Conservation (phyloP, 805 yeast species). For the Scheffersomyces coipomensis region DNA sequence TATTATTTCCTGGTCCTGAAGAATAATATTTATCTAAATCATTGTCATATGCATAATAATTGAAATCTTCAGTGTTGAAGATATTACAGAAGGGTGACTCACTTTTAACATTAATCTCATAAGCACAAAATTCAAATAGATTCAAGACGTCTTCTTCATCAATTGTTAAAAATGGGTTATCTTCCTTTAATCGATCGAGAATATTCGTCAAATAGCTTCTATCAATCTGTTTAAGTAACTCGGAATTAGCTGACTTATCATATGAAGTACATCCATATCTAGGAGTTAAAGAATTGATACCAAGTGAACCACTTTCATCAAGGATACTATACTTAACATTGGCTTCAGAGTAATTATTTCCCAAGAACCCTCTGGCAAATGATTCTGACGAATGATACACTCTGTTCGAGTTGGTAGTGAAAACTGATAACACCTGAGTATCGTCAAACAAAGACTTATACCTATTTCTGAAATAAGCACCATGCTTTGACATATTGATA, state of each 20-base stretch:
- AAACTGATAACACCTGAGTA: conserved; percentile 40
- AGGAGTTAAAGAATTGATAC: conserved; percentile 57
- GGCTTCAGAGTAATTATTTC: conserved; percentile 31
- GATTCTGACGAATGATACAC: conserved; percentile 49
- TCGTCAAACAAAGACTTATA: conserved; percentile 45
- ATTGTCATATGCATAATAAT: conserved; percentile 54
- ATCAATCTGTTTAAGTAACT: conserved; percentile 22
- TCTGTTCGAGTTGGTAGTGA: conserved; percentile 49
- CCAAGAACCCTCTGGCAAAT: conserved; percentile 57
- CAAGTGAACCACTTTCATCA: conserved; percentile 44
- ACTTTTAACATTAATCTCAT: conserved; percentile 67
- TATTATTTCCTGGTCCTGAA: conserved; percentile 58
- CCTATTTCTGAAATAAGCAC: conserved; percentile 40
- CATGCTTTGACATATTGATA: conserved; percentile 40
- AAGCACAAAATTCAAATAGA: conserved; percentile 64
- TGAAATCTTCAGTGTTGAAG: conserved; percentile 62
- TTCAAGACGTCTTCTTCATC: conserved; percentile 47
- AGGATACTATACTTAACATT: conserved; percentile 23
- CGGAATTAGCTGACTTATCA: conserved; percentile 27
- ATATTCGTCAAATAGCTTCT: conserved; percentile 46
- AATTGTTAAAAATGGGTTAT: conserved; percentile 51
- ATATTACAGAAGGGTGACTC: conserved; percentile 60
- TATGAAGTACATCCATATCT: conserved; percentile 37
- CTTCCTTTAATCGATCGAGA: conserved; percentile 51
- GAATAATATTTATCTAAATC: conserved; percentile 59